Base-by-base conservation (phyloP, 495 filamentous ascomycete species). In the Penicillium coffeae region DNA sequence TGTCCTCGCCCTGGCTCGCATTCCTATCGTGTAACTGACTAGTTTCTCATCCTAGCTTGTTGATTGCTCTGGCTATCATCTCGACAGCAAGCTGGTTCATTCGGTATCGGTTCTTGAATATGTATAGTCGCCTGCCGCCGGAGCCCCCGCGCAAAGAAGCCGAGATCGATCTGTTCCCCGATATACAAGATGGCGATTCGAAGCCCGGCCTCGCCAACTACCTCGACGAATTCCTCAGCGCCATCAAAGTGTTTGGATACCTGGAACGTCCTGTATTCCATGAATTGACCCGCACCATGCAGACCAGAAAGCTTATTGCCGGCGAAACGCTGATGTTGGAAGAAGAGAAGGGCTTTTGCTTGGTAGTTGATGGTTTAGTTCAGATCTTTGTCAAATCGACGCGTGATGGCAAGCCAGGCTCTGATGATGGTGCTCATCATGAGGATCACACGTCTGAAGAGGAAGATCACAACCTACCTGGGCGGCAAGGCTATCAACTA, bases 231-330 rank as follows among this genome's bases (percentile, higher is more conserved):
- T 98, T 97, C 55, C 75, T 98, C 12, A 96, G 90, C 66, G 93
- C 93, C n/a, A 97, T 98, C 64, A 97, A 96, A 62, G 91, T 98
- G 36, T 98, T 98, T 71, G 93, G 93, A 2, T 98, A 97, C 63
- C 76, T 98, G 37, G 93, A 98, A 64, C 80, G 93, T 15, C 89
- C 92, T 1, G 93, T 98, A 12, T 98, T 97, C 63, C 93, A 98
- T 63, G 93, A 98, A 65, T 78, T 98, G 56, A 97, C 93, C 2
- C 80, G 93, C 50, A 95, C 90, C 22, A 97, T 98, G 93, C 93
- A 97, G 71, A 97, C 93, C 4, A 76, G 89, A 58, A 97, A 95
- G 71, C 71, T 98, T 35, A 90, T 97, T 48, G 93, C 93, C 14
- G 93, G 93, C 21, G 93, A 98, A 65, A 97, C 92, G 1, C 65